Evolutionary conservation across 2,329 filamentous ascomycete species (phyloP).

Genomic region (Lecanicillium sp.): DNA sequence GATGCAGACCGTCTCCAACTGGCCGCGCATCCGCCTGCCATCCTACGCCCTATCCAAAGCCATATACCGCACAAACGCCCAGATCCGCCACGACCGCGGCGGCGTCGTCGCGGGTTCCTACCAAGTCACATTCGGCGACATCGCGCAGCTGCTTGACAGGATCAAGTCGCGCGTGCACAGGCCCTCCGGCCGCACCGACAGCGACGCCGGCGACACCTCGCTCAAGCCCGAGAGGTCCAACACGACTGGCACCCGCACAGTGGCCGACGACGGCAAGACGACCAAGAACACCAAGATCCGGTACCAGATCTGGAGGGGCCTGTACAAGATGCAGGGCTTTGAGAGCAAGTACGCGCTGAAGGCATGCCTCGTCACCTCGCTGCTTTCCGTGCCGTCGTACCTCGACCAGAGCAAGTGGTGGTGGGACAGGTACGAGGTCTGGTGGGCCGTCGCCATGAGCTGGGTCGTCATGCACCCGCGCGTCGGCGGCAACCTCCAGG

Average conservation of each 20-base stretch:
- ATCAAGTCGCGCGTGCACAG: conserved; percentile 35
- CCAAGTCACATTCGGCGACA: conserved; percentile 39
- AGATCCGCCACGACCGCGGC: conserved; percentile 53
- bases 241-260: not conserved
- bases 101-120: conserved; percentile 50
- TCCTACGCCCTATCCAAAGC: conserved; percentile 50
- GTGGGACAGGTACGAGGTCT: conserved; percentile 51
- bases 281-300: conserved; percentile 33
- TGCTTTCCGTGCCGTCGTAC: conserved; percentile 51
- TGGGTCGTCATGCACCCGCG: conserved; percentile 48
- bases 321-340: conserved; percentile 51
- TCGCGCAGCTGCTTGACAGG: conserved; percentile 36
- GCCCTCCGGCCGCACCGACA: conserved; percentile 16
- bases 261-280: conserved; percentile 16
- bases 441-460: conserved; percentile 53
- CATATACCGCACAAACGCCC: conserved; percentile 47
- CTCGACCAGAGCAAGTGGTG: conserved; percentile 37
- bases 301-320: conserved; percentile 41
- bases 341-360: conserved; percentile 54
- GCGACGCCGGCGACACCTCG: not conserved
- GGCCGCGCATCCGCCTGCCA: conserved; percentile 41
- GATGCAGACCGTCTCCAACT: conserved; percentile 37
- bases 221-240: conserved; percentile 15
- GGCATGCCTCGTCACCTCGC: conserved; percentile 43
- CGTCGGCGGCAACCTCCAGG: conserved; percentile 52